A percentile compares a stretch with the other conserved stretches of the same genome.
Conservation (phyloP, 352 stramenopile species). For the Globisporangium cylindrosporum region DNA sequence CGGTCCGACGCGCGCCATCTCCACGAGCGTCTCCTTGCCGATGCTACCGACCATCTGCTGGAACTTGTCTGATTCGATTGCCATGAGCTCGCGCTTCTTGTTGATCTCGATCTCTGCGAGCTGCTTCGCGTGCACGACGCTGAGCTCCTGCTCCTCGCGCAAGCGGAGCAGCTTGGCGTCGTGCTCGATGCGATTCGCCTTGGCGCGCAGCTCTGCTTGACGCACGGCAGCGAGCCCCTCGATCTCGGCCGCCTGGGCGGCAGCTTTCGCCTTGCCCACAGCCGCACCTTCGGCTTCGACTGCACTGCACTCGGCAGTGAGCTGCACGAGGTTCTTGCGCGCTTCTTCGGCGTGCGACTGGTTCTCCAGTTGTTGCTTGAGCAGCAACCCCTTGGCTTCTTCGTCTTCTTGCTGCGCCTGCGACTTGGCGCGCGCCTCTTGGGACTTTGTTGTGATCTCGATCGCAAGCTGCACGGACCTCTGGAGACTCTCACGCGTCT, state of each 20-base stretch:
- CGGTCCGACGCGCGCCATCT: constrained; percentile 62
- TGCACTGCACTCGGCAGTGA: constrained; percentile 66
- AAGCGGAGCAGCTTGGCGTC: constrained; percentile 49
- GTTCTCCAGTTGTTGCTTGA: constrained; percentile 80
- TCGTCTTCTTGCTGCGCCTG: constrained; percentile 82
- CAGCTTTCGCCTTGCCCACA: constrained; percentile 56
- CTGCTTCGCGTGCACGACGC: constrained; percentile 51
- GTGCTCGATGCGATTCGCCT: constrained; percentile 72
- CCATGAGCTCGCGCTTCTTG: constrained; percentile 79
- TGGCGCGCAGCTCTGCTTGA: constrained; percentile 59
- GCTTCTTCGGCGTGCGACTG: constrained; percentile 67
- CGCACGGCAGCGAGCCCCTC: constrained; percentile 65
- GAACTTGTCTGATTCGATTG: constrained; percentile 79
- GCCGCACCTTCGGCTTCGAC: constrained; percentile 65
- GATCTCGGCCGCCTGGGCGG: constrained; percentile 68
- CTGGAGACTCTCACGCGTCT: constrained; percentile 73
- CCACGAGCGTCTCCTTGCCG: constrained; percentile 72
- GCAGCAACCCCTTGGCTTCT: constrained; percentile 64
- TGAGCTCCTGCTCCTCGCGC: constrained; percentile 63
- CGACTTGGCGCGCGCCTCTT: constrained; percentile 74
- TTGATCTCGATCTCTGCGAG: constrained; percentile 64
- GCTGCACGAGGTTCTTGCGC: constrained; percentile 72
- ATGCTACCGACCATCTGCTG: constrained; percentile 78
- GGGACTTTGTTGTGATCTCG: constrained; percentile 83
- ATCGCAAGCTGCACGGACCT: constrained; percentile 84